Base-by-base conservation (phyloP, 1,139 yeast species). In the Lodderomyces elongisporus region DNA sequence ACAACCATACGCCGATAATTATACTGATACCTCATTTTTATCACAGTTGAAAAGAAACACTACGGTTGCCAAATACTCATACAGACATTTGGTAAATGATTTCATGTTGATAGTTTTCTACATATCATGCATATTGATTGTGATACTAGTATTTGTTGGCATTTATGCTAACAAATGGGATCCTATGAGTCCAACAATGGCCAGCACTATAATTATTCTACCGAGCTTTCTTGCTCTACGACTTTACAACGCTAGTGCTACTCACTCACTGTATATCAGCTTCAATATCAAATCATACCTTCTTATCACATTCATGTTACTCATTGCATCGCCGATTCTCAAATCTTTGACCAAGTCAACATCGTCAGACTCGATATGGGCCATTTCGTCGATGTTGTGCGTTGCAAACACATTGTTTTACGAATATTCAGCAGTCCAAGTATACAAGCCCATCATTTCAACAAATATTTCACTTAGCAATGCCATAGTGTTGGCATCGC, bases 311-410 rank as follows among this genome's bases (percentile, higher is more conserved):
- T 74, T 89, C 41, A 74, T 85, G 4, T 61, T 89, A 30, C 62
- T 88, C 30, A 79, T 93, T 0, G 61, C 89, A 28, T 85, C 96
- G 0, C 98, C 98, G 0, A 91, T 91, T 3, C 67, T 91, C 36
- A 84, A 85, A 46, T 88, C 96, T 0, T 67, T 93, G 32, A 88
- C 96, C 0, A 75, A 78, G 45, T 84, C 96, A 1, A 87, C 96
- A 0, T 77, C 96, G 0, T 83, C 94, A 1, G 97, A 91, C 57
- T 87, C 96, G 13, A 87, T 93, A 42, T 91, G 98, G 97, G 88
- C 95, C 0, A 59, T 91, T 5, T 77, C 95, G 3, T 77, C 83
- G 34, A 79, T 95, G 76, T 64, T 91, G 17, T 79, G 85, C 25
- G 45, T 85, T 6, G 65, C 78, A 28, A 85, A 85, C 47, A 62